Evolutionary conservation across 2,329 filamentous ascomycete species (phyloP).

Genomic region (Colletotrichum falcatum): DNA sequence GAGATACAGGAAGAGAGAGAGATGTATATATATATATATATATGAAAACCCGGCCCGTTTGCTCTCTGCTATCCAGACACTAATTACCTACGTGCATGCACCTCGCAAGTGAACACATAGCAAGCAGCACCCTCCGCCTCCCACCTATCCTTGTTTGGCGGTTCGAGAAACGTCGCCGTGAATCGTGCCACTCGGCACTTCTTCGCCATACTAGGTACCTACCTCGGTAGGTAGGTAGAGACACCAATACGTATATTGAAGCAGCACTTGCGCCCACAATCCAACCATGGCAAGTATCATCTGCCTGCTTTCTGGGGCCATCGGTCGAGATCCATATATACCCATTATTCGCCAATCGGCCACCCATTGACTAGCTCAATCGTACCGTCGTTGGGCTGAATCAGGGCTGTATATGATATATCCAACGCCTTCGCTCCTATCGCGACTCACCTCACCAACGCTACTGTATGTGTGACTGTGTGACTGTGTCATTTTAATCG

Average conservation of each 20-base stretch:
- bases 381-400: not conserved
- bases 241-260: not conserved
- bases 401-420: not conserved
- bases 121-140: not conserved
- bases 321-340: not conserved
- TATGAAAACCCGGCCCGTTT: not conserved
- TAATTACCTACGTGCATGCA: not conserved
- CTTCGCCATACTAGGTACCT: too few species aligned
- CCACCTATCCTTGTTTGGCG: not conserved
- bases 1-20: not conserved
- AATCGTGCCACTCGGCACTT: constrained; percentile 9
- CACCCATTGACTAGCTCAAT: not conserved
- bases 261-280: constrained; percentile 1
- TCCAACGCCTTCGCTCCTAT: not conserved
- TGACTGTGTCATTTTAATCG: constrained; percentile 16
- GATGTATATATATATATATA: too few species aligned
- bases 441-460: constrained; percentile 15
- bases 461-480: too few species aligned
- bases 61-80: not conserved
- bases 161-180: not conserved
- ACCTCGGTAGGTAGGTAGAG: too few species aligned
- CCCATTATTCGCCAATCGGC: not conserved
- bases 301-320: not conserved
- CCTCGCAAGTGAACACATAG: constrained; percentile 3
- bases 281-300: not conserved